These are phyloP conservation scores for Triticum turgidum DNA, from an alignment of 176 grass and related monocot species.

Conservation along the genomic window DNA sequence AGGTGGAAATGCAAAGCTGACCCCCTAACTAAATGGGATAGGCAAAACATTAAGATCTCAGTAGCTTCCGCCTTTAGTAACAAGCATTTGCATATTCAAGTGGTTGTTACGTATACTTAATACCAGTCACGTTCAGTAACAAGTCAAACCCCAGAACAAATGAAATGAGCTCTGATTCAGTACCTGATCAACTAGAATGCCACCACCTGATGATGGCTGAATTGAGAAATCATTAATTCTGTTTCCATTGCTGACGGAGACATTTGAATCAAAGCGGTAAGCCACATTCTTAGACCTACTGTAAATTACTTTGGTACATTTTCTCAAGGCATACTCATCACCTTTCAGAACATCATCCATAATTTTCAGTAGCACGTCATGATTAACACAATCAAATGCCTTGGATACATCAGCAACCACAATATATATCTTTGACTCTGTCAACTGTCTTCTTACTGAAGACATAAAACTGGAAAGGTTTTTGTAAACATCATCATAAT, in stretches of 20 bases:
- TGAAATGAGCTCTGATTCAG: constrained; percentile 20
- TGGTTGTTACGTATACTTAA: background rate
- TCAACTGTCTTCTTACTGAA: constrained; percentile 41
- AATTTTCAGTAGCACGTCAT: constrained; percentile 66
- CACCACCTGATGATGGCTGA: constrained; percentile 58
- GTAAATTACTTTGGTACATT: constrained; percentile 51
- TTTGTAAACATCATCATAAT: constrained; percentile 69
- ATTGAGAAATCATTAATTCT: constrained; percentile 40
- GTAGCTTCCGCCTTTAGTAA: background rate
- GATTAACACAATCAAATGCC: constrained; percentile 78
- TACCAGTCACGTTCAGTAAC: background rate
- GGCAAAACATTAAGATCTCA: background rate
- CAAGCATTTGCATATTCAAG: background rate
- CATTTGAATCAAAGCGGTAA: constrained; percentile 50
- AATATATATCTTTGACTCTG: constrained; percentile 57
- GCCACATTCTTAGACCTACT: constrained; percentile 36
- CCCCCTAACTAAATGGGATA: background rate
- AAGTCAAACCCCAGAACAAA: background rate
- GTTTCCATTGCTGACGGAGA: constrained; percentile 35
- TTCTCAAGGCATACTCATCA: constrained; percentile 61
- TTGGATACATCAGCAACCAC: constrained; percentile 93
- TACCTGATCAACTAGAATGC: constrained; percentile 87
- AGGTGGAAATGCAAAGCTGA: background rate
- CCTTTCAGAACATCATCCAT: constrained; percentile 49
- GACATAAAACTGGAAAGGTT: constrained; percentile 61